Evolutionary conservation across 139 green algal genomes (phyloP).

Genomic region (Chlamydomonas sphaeroides): DNA sequence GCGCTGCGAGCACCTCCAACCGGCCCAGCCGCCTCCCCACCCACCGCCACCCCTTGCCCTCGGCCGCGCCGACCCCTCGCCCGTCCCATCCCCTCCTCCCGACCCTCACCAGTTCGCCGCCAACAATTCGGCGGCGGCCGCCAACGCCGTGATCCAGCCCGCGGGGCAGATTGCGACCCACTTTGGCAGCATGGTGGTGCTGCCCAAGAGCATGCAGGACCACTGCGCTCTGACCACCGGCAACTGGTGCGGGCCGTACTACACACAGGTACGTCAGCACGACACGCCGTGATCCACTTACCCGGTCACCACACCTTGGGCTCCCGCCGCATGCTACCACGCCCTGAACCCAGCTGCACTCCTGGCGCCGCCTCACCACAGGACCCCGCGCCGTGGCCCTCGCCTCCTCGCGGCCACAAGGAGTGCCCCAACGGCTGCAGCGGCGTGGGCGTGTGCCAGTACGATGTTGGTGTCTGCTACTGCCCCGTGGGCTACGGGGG

Average conservation of each 20-base stretch:
- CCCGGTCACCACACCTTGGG: neutral
- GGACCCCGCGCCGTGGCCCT: neutral
- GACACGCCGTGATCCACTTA: neutral
- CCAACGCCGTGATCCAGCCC: too few species aligned
- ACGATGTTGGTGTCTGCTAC: slow-evolving; percentile 52
- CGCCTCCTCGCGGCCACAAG: slow-evolving; percentile 33
- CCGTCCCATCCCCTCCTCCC: too few species aligned
- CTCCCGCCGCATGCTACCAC: neutral
- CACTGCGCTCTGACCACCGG: slow-evolving; percentile 5
- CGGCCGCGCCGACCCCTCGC: too few species aligned
- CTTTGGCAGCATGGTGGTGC: neutral
- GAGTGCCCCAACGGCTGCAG: slow-evolving; percentile 57
- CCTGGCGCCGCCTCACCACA: too few species aligned
- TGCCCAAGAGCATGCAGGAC: slow-evolving; percentile 24
- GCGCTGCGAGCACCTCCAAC: too few species aligned
- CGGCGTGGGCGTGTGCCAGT: slow-evolving; percentile 53
- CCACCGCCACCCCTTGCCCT: too few species aligned
- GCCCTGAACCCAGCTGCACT: too few species aligned
- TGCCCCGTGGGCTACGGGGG: slow-evolving; percentile 63
- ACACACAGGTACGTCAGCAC: neutral
- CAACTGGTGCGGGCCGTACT: slow-evolving; percentile 27
- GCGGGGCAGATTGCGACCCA: neutral
- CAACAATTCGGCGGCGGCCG: too few species aligned
- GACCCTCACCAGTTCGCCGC: too few species aligned
- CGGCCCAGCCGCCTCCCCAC: too few species aligned